Conservation (phyloP, 2,329 filamentous ascomycete species). For the Botryotinia calthae region DNA sequence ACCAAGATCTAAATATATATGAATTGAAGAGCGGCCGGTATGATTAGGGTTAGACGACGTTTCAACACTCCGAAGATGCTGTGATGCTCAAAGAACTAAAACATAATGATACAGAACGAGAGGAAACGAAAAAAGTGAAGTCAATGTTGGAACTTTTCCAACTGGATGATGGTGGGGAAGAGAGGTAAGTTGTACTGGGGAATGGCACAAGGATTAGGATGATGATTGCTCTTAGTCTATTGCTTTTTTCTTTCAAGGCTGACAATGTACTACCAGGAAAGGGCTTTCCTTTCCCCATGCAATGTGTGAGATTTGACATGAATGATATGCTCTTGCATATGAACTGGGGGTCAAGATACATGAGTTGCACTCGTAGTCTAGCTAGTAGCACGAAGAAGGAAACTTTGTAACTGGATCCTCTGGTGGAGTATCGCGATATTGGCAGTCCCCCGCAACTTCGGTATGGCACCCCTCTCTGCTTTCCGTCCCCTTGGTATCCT, state of each 20-base stretch:
- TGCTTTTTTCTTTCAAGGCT: slow-evolving; percentile 4
- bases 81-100: background rate
- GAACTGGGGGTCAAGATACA: background rate
- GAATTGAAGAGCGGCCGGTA: background rate
- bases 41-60: background rate
- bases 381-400: background rate
- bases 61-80: background rate
- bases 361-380: background rate
- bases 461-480: background rate
- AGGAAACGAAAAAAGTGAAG: background rate
- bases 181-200: slow-evolving; percentile 1
- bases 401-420: background rate
- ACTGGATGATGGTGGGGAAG: background rate
- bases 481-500: background rate
- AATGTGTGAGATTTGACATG: slow-evolving; percentile 10
- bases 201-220: background rate
- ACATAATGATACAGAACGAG: background rate
- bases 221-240: background rate
- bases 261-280: background rate
- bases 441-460: background rate
- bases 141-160: background rate
- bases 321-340: slow-evolving; percentile 12
- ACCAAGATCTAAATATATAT: background rate
- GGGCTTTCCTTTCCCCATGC: background rate
- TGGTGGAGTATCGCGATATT: slow-evolving; percentile 9